Evolutionary conservation across 495 filamentous ascomycete genomes (phyloP).

Genomic region (Emericellopsis terricola): DNA sequence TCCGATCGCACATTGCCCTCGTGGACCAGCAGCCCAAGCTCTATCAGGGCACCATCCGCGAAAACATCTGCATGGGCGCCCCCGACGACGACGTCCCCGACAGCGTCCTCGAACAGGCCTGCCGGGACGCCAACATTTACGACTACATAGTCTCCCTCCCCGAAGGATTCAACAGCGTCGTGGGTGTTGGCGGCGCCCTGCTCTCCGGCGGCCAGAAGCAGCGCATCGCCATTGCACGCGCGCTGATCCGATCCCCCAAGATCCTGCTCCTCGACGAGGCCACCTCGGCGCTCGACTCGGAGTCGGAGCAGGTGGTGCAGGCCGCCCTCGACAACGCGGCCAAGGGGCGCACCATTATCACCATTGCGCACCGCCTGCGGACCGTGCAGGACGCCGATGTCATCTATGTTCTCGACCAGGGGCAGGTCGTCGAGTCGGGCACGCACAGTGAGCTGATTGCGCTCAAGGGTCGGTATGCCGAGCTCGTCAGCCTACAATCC

Average conservation of each 20-base stretch:
- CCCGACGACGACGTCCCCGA: conserved; percentile 19
- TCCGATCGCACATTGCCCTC: conserved; percentile 22
- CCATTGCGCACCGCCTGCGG: conserved; percentile 37
- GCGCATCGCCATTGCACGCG: conserved; percentile 42
- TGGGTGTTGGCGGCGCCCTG: conserved; percentile 36
- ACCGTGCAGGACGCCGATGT: conserved; percentile 40
- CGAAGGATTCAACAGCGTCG: conserved; percentile 29
- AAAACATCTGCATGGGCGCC: conserved; percentile 19
- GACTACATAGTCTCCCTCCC: conserved; percentile 29
- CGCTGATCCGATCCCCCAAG: conserved; percentile 45
- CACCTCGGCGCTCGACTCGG: conserved; percentile 40
- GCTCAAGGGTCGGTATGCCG: conserved; percentile 33
- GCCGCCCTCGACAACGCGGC: conserved; percentile 15
- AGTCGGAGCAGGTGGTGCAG: conserved; percentile 22
- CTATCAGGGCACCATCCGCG: conserved; percentile 22
- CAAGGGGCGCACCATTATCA: conserved; percentile 1
- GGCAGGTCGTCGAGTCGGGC: conserved; percentile 33
- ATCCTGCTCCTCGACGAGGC: conserved; percentile 68
- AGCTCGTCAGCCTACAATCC: conserved; percentile 32
- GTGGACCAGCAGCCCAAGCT: conserved; percentile 25
- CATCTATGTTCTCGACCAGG: conserved; percentile 36
- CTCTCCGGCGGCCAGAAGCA: conserved; percentile 50
- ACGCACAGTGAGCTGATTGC: conserved; percentile 28
- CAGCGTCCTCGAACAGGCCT: conserved; percentile 17
- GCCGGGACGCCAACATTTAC: conserved; percentile 13